Base-by-base conservation (phyloP, 768 basidiomycete genomes). In the Podaxis sp. region DNA sequence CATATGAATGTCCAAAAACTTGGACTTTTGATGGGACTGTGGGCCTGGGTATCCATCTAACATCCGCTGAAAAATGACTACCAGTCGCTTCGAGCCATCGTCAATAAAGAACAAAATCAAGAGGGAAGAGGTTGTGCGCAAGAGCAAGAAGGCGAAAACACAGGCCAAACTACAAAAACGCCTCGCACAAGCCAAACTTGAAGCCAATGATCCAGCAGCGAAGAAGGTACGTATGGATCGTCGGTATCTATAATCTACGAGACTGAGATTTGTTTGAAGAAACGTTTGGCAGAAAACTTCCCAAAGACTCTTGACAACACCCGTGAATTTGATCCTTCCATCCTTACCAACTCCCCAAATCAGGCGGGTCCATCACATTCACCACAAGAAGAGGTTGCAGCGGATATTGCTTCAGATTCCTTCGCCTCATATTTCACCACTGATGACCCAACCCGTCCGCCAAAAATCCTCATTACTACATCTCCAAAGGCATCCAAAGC, bases 291-390 rank as follows among this genome's bases (percentile, higher is more conserved):
- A 5, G 86, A 90, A 69, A 97, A 97, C 78, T 82, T 96, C 10
- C 96, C 96, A 0, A 84, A 84, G 50, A 99, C 97, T 0, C 84
- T 98, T 24, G 97, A 99, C 71, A 99, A 98, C 72, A 91, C 87
- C 64, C 87, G 96, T 65, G 90, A 96, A 74, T 91, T 87, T 71
- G 90, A 90, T 70, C 88, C 88, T 6, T 87, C 87, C 40, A 80
- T 86, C 70, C 73, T 86, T 41, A 86, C 86, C 28, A 82, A 84
- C 44, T 78, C 86, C 63, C 84, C 85, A 49, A 71, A 65, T 60
- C 65, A 70, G 55, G 62, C 70, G 37, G 71, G 66, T 64, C 65
- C 74, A 36, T 79, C 80, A 4, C 74, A 71, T n/a, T 75, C 77
- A 22, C 66, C 58, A 36, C 65, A 75, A 53, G 80, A 87, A 33